Percentiles rank a stretch among this genome's conserved stretches.
phyloP scores from a whole-genome alignment of 352 stramenopile species.

The Globisporangium carolinianum region DNA sequence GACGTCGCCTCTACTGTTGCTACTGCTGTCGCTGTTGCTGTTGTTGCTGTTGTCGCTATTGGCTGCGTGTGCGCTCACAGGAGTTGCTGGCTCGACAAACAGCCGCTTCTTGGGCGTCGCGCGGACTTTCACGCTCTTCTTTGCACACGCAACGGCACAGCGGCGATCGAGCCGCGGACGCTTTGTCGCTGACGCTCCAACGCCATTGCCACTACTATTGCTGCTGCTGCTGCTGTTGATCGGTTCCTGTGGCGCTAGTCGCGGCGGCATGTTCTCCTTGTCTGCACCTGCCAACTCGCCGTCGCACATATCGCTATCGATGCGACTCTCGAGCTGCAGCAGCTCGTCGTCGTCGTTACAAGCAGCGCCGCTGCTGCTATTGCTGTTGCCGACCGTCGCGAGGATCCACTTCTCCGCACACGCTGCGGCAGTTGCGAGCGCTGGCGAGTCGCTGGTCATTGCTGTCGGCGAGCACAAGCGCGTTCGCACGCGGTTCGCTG shows the following conservation, averaged over 20 bases:
- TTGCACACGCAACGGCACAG: background rate
- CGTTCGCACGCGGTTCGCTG: background rate
- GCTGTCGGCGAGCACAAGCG: background rate
- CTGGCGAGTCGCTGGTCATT: background rate
- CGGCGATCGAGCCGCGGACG: background rate
- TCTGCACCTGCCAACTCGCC: background rate
- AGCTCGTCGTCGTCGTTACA: no score
- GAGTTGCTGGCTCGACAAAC: background rate
- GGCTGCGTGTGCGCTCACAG: no score
- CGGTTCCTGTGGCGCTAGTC: no score
- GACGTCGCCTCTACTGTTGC: background rate
- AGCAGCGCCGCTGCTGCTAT: no score
- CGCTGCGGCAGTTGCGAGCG: conserved; percentile 1
- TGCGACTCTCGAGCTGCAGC: no score
- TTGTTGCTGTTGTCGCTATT: no score
- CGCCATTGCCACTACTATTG: no score
- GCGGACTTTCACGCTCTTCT: no score
- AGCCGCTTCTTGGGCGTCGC: conserved; percentile 5
- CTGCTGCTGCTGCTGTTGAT: background rate
- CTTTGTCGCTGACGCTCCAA: background rate
- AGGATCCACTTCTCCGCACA: conserved; percentile 3
- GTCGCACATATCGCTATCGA: no score
- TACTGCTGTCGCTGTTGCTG: no score
- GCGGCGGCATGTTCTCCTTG: conserved; percentile 10
- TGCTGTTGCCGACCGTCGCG: background rate